Base-by-base conservation (phyloP, 2,329 filamentous ascomycete genomes). In the Thelonectria rubi region DNA sequence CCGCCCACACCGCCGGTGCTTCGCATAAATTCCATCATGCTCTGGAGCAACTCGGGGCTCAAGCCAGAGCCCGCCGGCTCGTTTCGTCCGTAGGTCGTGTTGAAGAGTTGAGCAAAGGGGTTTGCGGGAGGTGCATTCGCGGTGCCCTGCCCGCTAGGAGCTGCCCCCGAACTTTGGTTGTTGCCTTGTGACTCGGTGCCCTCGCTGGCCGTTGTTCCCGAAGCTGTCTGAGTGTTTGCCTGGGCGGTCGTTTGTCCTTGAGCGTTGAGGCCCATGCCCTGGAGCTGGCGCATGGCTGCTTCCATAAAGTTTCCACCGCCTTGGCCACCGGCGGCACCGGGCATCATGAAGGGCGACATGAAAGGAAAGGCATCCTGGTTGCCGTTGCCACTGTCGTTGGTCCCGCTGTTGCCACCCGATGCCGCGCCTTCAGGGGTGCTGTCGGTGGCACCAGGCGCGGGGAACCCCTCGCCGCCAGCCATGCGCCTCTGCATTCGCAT, bases 361-460 rank as follows among this genome's bases (percentile, higher is more conserved):
- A 87, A 81, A 1, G 82, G 82, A 21, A 21, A 47, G 21, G 17
- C 2, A 18, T 47, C 18, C 42, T 20, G 18, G 42, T 45, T 45
- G 18, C 53, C 74, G 75, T 11, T 69, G 43, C 46, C 49, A 30
- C 66, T 62, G 49, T 60, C 65, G 63, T 73, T 75, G 65, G 75
- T 74, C 68, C 74, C 77, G 2, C 65, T 58, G 39, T 66, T 70
- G 58, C 64, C 73, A 37, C 68, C 73, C 37, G 74, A 68, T 43
- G 77, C 68, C 72, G 77, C 68, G 61, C 73, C 73, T 60, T 81
- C 82, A 87, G 89, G 88, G 3, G 93, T 97, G 30, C 88, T 96
- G 76, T 97, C 93, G 37, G 94, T 98, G 18, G 91, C 89, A 9
- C 95, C 95, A 2, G 95, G 95, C 51, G 94, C 94, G 12, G 95